Percentiles rank a stretch among this genome's conserved stretches.
phyloP scores from a whole-genome alignment of 2,329 filamentous ascomycete species.

The Ceratocystis alfenasii region DNA sequence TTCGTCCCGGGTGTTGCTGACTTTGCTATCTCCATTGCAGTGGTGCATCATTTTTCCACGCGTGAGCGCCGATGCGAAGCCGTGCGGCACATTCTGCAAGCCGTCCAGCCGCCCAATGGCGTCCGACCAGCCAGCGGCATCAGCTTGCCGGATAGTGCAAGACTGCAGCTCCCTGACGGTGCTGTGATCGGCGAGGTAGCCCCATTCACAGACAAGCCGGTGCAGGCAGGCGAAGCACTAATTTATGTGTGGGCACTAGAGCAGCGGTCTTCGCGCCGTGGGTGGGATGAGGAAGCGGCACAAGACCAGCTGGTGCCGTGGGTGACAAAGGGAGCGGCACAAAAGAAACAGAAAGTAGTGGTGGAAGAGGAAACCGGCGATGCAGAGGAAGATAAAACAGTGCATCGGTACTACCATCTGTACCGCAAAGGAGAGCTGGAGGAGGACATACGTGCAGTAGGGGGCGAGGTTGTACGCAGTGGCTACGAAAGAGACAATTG shows the following conservation, averaged over 20 bases:
- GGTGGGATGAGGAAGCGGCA: slow-evolving; percentile 71
- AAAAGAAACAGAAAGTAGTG: slow-evolving; percentile 5
- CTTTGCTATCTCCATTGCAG: slow-evolving; percentile 88
- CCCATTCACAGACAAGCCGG: slow-evolving; percentile 28
- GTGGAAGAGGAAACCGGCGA: background rate
- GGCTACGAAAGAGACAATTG: slow-evolving; percentile 98
- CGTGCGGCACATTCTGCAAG: slow-evolving; percentile 56
- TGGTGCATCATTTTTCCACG: slow-evolving; percentile 86
- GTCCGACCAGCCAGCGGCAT: background rate
- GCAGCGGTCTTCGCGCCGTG: slow-evolving; percentile 72
- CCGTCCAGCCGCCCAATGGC: slow-evolving; percentile 36
- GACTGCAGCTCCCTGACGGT: slow-evolving; percentile 14
- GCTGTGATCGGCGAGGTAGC: slow-evolving; percentile 11
- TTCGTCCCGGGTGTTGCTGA: slow-evolving; percentile 53
- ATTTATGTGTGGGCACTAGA: slow-evolving; percentile 95
- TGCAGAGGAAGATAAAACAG: slow-evolving; percentile 41
- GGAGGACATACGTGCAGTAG: slow-evolving; percentile 59
- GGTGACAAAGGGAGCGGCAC: slow-evolving; percentile 49
- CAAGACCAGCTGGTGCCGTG: slow-evolving; percentile 95
- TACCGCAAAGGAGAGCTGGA: slow-evolving; percentile 82
- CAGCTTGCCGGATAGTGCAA: slow-evolving; percentile 25
- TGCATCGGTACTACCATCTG: slow-evolving; percentile 87
- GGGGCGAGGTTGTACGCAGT: slow-evolving; percentile 61
- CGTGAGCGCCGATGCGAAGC: slow-evolving; percentile 58
- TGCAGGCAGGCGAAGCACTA: slow-evolving; percentile 49